Evolutionary conservation across 495 filamentous ascomycete genomes (phyloP), one percentile per base, ranked within the genome.

Genomic region (Terfezia boudieri): DNA sequence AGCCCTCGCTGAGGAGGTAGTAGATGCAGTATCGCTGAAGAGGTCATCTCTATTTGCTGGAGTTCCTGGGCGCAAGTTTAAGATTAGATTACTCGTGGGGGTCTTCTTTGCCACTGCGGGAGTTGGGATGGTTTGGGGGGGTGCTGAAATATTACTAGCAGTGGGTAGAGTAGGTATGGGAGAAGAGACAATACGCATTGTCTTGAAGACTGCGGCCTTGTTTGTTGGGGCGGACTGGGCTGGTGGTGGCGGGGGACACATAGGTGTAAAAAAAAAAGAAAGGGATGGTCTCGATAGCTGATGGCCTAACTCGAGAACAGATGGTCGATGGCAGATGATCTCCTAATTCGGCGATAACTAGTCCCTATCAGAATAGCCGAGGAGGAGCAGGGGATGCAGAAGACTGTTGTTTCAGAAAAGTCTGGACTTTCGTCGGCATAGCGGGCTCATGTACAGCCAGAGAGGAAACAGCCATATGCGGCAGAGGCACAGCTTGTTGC

Each of bases 181-280:
- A 46, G 54, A 50, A 5, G 61, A 63, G 20, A 63, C 38, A 38
- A 63, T 64, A 20, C 58, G 60, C 7, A 63, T 57, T 61, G 60
- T 64, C 12, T 50, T 51, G 43, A 46, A 14, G 3, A 4, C 41
- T 20, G 26, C 1, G 26, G 26, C 4, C 26, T 32, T 32, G 26
- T 46, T 14, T 6, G 14, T 9, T 46, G 41, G 41, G 41, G 1
- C 41, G 17, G 41, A 5, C 12, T 14, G 41, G 41, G 41, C 17
- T 3, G 41, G 8, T 0, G 17, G 41, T 46, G 41, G 41, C 41
- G 41, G 41, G 12, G 41, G 41, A 5, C 4, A 1, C 41, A 46
- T 46, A 14, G 41, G 14, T 14, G 41, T 14, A 46, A n/a, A n/a
- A n/a, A n/a, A n/a, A n/a, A n/a, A n/a, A n/a, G n/a, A n/a, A n/a